Evolutionary conservation across 371 early-diverging fungal genomes (phyloP), one percentile per base, ranked within the genome.

Genomic region (Catenaria anguillulae): DNA sequence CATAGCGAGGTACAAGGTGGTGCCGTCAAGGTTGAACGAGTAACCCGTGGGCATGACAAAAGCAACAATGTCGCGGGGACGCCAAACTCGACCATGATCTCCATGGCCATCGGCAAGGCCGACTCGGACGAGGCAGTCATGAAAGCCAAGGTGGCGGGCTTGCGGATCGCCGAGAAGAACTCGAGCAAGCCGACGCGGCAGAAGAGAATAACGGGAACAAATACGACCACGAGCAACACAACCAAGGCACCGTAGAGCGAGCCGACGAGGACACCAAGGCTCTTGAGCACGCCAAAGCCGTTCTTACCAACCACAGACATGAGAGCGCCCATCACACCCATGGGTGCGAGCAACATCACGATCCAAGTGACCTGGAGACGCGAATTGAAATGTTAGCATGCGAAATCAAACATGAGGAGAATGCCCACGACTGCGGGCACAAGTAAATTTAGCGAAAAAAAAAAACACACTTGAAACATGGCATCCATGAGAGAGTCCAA

Each of bases 71-170:
- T 83, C 70, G 42, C 78, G 77, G 15, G 86, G 76, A 84, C 82
- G n/a, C 89, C 89, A 67, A 86, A 84, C 2, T 64, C 76, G 45
- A 82, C 77, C 76, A 89, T 80, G 61, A 74, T 75, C 68, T 86
- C 83, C 75, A 89, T 80, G 26, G 86, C 89, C 54, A 76, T 74
- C 19, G 86, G 86, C 17, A 89, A 71, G 10, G 87, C 87, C 29
- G 88, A 84, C 70, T 89, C 89, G 59, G 86, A 85, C 15, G 86
- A 85, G 23, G 89, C 86, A 21, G 88, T 86, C 61, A 86, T 80
- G 66, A 87, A 89, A 21, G 88, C 88, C 67, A 89, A 79, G 46
- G 87, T 60, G 70, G 83, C 78, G 26, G 89, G 88, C 60, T 82
- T 76, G n/a, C 69, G 70, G 34, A 85, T 74, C 19, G 79, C 73